Evolutionary conservation across 2,329 filamentous ascomycete genomes (phyloP).

Genomic region (Aotearoamyces nothofagi): DNA sequence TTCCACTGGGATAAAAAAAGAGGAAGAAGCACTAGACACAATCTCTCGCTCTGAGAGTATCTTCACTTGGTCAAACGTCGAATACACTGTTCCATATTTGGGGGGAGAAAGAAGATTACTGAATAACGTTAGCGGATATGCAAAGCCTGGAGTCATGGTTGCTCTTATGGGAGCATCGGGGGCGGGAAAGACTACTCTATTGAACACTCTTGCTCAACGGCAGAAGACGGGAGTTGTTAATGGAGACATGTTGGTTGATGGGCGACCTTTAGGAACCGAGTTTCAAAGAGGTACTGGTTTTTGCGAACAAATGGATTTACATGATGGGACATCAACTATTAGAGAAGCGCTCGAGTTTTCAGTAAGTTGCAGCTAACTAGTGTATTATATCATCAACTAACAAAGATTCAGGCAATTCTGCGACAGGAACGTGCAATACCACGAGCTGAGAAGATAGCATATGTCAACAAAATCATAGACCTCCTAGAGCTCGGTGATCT

Average conservation of each 20-base stretch:
- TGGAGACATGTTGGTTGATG: slow-evolving; percentile 63
- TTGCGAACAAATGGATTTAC: slow-evolving; percentile 58
- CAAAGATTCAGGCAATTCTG: no score
- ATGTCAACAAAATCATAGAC: slow-evolving; percentile 51
- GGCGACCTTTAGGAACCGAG: slow-evolving; percentile 39
- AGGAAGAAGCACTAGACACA: slow-evolving; percentile 26
- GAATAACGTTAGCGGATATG: slow-evolving; percentile 60
- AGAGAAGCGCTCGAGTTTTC: slow-evolving; percentile 56
- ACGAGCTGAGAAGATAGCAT: slow-evolving; percentile 45
- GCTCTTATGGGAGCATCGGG: slow-evolving; percentile 71
- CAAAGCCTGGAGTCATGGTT: slow-evolving; percentile 65
- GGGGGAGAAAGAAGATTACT: slow-evolving; percentile 45
- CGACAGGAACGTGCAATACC: slow-evolving; percentile 40
- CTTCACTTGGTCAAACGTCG: slow-evolving; percentile 57
- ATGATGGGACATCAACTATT: slow-evolving; percentile 51
- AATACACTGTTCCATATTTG: slow-evolving; percentile 58
- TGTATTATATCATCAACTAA: no score
- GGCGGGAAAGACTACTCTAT: slow-evolving; percentile 70
- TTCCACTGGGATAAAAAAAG: no score
- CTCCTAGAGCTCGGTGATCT: slow-evolving; percentile 49
- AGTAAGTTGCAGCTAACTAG: no score
- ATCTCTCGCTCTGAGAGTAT: slow-evolving; percentile 43
- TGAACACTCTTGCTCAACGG: slow-evolving; percentile 62
- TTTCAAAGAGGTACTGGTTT: slow-evolving; percentile 59
- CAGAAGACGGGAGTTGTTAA: slow-evolving; percentile 43